A percentile compares a stretch with the other conserved stretches of the same genome.
Conservation (phyloP, 805 yeast genomes). For the Saturnispora besseyi region DNA sequence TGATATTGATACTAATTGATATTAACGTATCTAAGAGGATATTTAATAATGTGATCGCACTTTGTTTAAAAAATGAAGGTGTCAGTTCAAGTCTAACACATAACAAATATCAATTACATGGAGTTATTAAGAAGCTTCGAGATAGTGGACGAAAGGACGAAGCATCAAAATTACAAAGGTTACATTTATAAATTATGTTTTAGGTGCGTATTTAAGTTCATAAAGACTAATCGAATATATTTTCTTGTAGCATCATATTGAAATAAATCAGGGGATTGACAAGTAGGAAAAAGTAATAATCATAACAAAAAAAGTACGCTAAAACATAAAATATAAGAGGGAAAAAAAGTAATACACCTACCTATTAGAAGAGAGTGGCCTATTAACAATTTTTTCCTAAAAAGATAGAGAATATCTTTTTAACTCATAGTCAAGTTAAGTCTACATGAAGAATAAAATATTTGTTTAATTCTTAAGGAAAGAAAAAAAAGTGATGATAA, state of each 20-base stretch:
- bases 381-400: not conserved
- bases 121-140: not conserved
- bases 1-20: not conserved
- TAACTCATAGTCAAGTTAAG: not conserved
- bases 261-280: conserved; percentile 8
- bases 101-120: not conserved
- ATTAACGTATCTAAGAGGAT: not conserved
- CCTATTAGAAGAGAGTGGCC: not conserved
- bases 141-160: not conserved
- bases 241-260: conserved; percentile 6
- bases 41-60: not conserved
- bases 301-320: not conserved
- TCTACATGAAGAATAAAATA: not conserved
- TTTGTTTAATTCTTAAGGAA: not conserved
- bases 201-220: not conserved
- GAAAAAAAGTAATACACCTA: not conserved
- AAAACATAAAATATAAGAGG: too few species aligned
- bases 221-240: conserved; percentile 11
- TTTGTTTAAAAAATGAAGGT: not conserved
- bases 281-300: conserved; percentile 7
- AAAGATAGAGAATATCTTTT: not conserved
- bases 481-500: not conserved
- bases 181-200: not conserved
- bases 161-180: not conserved
- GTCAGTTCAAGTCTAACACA: not conserved